Conservation (phyloP, 2,329 filamentous ascomycete species). For the Alternaria gaisen region DNA sequence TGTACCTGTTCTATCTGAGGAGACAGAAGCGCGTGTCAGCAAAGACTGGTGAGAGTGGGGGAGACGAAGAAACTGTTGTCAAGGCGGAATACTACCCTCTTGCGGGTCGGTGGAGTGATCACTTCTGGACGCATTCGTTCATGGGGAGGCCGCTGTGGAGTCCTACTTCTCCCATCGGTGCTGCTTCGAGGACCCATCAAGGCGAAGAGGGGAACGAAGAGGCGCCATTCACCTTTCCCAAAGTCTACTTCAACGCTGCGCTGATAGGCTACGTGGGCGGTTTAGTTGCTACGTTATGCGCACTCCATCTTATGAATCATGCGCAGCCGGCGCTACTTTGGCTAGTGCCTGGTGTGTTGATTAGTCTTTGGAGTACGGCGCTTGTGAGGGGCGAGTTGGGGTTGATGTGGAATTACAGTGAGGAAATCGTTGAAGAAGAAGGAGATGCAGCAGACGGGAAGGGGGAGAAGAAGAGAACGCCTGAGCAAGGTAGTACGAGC, state of each 20-base stretch:
- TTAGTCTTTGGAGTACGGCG: conserved; percentile 78
- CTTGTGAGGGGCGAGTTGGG: conserved; percentile 73
- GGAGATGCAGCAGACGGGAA: conserved; percentile 30
- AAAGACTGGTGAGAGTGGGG: conserved; percentile 14
- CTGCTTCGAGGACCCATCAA: background rate
- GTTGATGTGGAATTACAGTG: conserved; percentile 83
- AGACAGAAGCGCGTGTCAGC: conserved; percentile 60
- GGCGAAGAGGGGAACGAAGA: conserved; percentile 26
- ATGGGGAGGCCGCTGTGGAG: conserved; percentile 39
- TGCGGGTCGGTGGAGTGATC: conserved; percentile 81
- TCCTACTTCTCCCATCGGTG: background rate
- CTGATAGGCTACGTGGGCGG: conserved; percentile 79
- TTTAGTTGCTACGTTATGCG: conserved; percentile 77
- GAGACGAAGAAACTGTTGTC: conserved; percentile 26
- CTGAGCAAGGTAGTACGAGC: background rate
- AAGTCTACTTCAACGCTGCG: conserved; percentile 84
- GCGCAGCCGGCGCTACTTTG: conserved; percentile 93
- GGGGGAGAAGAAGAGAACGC: background rate
- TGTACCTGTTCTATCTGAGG: conserved; percentile 81
- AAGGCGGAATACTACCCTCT: conserved; percentile 58
- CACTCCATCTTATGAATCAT: conserved; percentile 80
- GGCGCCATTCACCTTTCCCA: conserved; percentile 68
- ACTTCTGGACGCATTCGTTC: conserved; percentile 73
- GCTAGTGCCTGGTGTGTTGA: conserved; percentile 85
- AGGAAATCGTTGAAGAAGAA: conserved; percentile 60